Percentiles rank a stretch among this genome's conserved stretches.
Conservation (phyloP, 2,329 filamentous ascomycete genomes). For the Zymoseptoria tritici region DNA sequence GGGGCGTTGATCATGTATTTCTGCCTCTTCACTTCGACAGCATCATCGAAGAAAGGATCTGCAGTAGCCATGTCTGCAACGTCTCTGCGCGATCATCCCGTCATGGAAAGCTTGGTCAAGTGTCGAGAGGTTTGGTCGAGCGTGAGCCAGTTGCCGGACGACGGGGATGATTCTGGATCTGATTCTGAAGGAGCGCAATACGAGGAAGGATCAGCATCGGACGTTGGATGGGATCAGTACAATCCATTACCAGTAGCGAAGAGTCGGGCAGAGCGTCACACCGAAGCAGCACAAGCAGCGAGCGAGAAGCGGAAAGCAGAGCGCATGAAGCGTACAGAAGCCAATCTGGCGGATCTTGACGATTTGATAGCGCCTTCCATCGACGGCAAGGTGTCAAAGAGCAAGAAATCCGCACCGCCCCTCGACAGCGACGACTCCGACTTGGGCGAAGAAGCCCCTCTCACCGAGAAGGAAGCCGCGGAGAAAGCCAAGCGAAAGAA, state of each 20-base stretch:
- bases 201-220: constrained; percentile 13
- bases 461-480: constrained; percentile 70
- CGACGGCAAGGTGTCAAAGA: constrained; percentile 11
- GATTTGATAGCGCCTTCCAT: constrained; percentile 45
- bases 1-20: constrained; percentile 90
- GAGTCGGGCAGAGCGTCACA: constrained; percentile 44
- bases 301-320: constrained; percentile 48
- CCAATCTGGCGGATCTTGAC: constrained; percentile 66
- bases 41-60: constrained; percentile 45
- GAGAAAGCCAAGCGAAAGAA: constrained; percentile 89
- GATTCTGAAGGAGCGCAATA: constrained; percentile 5
- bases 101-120: constrained; percentile 78
- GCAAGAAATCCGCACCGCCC: constrained; percentile 15
- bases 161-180: constrained; percentile 2
- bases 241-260: constrained; percentile 35
- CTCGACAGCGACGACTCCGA: constrained; percentile 64
- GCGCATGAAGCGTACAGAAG: constrained; percentile 52
- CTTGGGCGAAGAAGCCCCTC: constrained; percentile 79
- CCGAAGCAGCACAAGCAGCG: constrained; percentile 47
- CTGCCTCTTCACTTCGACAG: constrained; percentile 77
- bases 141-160: constrained; percentile 54
- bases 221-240: constrained; percentile 33
- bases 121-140: constrained; percentile 74
- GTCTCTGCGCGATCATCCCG: constrained; percentile 79
- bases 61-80: constrained; percentile 60